Evolutionary conservation across 2,329 filamentous ascomycete species (phyloP).

Genomic region (Dothistroma septosporum): DNA sequence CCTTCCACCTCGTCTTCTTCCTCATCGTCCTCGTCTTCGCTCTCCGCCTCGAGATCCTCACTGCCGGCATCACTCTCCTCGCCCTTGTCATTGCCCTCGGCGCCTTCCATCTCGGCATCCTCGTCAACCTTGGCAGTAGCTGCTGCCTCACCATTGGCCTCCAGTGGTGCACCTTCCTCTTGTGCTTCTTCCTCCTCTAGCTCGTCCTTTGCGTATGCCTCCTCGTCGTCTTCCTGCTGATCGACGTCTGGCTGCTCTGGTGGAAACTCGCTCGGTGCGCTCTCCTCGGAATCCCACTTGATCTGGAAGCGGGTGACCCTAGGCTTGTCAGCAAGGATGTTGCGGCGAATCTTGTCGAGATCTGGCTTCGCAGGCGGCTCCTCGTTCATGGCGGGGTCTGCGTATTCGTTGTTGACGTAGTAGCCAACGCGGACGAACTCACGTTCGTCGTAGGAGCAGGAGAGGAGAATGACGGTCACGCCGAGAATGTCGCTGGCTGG

Average conservation of each 20-base stretch:
- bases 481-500: constrained; percentile 93
- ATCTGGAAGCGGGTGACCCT: constrained; percentile 96
- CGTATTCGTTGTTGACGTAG: constrained; percentile 99
- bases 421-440: constrained; percentile 98
- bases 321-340: constrained; percentile 94
- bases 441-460: constrained; percentile 90
- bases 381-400: constrained; percentile 79
- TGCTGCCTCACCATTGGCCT: constrained; percentile 48
- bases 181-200: constrained; percentile 64
- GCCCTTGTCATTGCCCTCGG: constrained; percentile 58
- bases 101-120: constrained; percentile 71
- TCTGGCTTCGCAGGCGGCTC: constrained; percentile 90
- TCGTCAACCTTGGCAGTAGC: constrained; percentile 48
- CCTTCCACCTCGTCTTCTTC: constrained; percentile 41
- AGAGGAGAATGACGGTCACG: constrained; percentile 93
- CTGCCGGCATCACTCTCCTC: constrained; percentile 60
- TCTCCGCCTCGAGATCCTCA: constrained; percentile 47
- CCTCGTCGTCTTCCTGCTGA: constrained; percentile 71
- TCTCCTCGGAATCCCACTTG: constrained; percentile 99
- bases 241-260: constrained; percentile 98
- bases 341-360: constrained; percentile 86
- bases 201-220: constrained; percentile 87
- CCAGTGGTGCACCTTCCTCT: constrained; percentile 52
- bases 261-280: constrained; percentile 90
- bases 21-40: constrained; percentile 43